Evolutionary conservation across 1,284 basidiomycete species (phyloP), one percentile per base, ranked within the genome.

Genomic region (Ceratobasidium sp.): DNA sequence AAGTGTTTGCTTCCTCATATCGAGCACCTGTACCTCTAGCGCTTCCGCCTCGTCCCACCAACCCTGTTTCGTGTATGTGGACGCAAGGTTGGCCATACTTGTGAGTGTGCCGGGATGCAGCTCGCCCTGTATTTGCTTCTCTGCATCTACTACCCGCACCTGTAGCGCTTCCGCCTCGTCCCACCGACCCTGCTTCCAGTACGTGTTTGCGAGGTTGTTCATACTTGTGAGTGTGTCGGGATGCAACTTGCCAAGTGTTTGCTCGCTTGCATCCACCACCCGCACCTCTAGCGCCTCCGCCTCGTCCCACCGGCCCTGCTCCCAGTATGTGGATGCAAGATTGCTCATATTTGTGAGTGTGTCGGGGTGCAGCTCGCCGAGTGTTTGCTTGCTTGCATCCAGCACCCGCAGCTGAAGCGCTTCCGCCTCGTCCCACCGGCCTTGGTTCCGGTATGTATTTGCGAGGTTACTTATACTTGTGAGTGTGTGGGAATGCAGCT

Each of bases 91-190:
- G 33, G 1, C 4, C 33, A 33, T 33, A 4, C 33, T 33, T 33
- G 33, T 33, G 33, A 69, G 67, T 23, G 51, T 55, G 67, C 55
- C 46, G n/a, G 26, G 49, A 28, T 51, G 51, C 20, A 53, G 4
- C 13, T 56, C 53, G 33, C 69, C 69, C 2, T 42, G 53, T 26
- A 39, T 18, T 40, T 28, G 69, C 51, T 55, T 71, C 12, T 18
- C 2, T 7, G 28, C 13, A 13, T 49, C 70, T 1, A 72, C 20
- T 7, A 26, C 55, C 9, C 39, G 9, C 55, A 12, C n/a, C 2
- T 58, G 12, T 23, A 72, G 56, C 40, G 20, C 56, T 28, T 72
- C 70, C 46, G 70, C 70, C 42, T 72, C 70, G 28, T 9, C 56
- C 40, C 39, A 60, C 46, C 70, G 70, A 58, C 70, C 70, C 23